Evolutionary conservation across 2,329 filamentous ascomycete genomes (phyloP), one percentile per base, ranked within the genome.

Genomic region (Helotiales sp.): DNA sequence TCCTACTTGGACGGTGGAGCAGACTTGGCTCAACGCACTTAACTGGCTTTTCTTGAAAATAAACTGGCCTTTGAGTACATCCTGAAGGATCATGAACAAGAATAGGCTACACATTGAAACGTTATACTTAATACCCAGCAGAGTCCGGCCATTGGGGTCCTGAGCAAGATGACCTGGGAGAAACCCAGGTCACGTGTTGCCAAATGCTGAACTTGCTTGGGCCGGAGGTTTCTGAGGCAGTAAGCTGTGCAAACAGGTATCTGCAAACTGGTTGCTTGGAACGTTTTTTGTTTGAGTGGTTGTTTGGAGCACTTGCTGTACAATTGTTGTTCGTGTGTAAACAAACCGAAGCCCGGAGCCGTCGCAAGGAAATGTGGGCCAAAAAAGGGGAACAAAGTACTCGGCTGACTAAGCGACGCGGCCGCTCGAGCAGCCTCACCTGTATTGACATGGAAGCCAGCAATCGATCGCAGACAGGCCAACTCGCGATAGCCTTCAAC

Each of bases 401-500:
- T n/a, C n/a, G n/a, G 58, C 40, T 37, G 26, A 55, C 50, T 59
- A 45, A 59, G 28, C 50, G 17, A 22, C 37, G 54, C 32, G 54
- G 54, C 54, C 54, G 54, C 54, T 26, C 32, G 8, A 57, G 20
- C 49, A 52, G 49, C 32, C 22, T 22, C 54, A 34, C 20, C 20
- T 17, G n/a, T 57, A 57, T 57, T 57, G 54, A 57, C 54, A 34
- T 37, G 8, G 17, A 37, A n/a, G 50, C 15, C 20, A 15, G 20
- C 32, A 45, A 45, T 37, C 13, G 26, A 8, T 55, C 20, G 43
- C 26, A 43, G 52, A 6, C n/a, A 63, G 22, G 30, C 50, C 58
- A 45, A 52, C 17, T 47, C 60, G 49, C 28, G 43, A 32, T 66
- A 58, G 37, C 54, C 37, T 43, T 61, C 34, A 65, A 59, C 62